phyloP scores from a whole-genome alignment of 805 yeast species.

The Sungouiozyma ichnusensis region DNA sequence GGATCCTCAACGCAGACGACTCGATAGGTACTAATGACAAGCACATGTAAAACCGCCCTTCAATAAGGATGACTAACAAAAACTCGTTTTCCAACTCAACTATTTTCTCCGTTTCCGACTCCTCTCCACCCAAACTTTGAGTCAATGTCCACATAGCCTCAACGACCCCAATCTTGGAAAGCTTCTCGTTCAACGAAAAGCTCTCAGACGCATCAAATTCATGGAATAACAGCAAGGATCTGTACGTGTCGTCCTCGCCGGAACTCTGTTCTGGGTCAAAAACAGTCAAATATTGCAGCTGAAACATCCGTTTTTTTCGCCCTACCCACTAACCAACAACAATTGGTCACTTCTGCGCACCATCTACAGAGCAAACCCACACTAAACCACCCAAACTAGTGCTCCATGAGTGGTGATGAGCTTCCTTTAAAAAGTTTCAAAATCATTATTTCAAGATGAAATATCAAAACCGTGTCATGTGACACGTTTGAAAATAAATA shows the following conservation, averaged over 20 bases:
- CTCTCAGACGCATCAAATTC: constrained; percentile 15
- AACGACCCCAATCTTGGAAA: constrained; percentile 33
- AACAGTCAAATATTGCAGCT: constrained; percentile 27
- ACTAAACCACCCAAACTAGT: too few relatives aligned
- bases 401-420: too few relatives aligned
- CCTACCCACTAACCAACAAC: neutral
- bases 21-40: constrained; percentile 10
- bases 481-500: too few relatives aligned
- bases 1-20: constrained; percentile 11
- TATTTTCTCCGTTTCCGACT: constrained; percentile 9
- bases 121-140: constrained; percentile 7
- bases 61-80: constrained; percentile 23
- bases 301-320: constrained; percentile 1
- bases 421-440: too few relatives aligned
- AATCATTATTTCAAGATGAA: too few relatives aligned
- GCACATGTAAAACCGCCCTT: constrained; percentile 20
- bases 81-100: constrained; percentile 26
- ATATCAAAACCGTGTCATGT: too few relatives aligned
- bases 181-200: constrained; percentile 25
- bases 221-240: constrained; percentile 30
- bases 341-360: neutral
- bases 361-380: too few relatives aligned
- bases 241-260: constrained; percentile 25
- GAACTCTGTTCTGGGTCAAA: constrained; percentile 31
- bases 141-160: constrained; percentile 31